Percentiles rank a stretch among this genome's conserved stretches.
Evolutionary conservation across 495 filamentous ascomycete genomes (phyloP).

Genomic region (Lasiosphaeris hirsuta): DNA sequence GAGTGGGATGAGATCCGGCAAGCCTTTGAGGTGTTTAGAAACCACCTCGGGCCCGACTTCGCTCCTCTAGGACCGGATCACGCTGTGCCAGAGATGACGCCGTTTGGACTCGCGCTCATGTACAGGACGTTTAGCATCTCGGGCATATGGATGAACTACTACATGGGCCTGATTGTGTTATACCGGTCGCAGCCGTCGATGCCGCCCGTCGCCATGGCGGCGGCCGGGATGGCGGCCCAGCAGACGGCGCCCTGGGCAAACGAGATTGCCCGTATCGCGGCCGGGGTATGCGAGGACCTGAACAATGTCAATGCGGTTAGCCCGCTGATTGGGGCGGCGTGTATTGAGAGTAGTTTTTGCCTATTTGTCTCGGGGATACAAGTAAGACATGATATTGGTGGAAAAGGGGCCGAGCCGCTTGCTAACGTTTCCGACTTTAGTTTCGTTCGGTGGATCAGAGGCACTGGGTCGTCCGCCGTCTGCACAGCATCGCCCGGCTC

Average conservation of each 20-base stretch:
- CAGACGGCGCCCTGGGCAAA: constrained; percentile 67
- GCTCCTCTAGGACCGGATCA: constrained; percentile 72
- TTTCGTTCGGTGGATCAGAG: constrained; percentile 70
- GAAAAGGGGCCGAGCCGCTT: background rate
- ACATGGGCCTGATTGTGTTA: constrained; percentile 75
- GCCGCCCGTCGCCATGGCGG: constrained; percentile 87
- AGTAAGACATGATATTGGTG: constrained; percentile 28
- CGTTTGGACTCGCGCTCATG: constrained; percentile 79
- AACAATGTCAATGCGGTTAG: constrained; percentile 59
- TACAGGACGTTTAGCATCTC: constrained; percentile 85
- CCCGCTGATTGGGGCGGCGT: constrained; percentile 73
- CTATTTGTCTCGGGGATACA: constrained; percentile 83
- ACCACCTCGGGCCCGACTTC: constrained; percentile 71
- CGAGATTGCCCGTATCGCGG: constrained; percentile 75
- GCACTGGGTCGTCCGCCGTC: constrained; percentile 66
- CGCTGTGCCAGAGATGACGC: constrained; percentile 52
- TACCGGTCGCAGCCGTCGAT: constrained; percentile 79
- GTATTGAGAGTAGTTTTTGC: constrained; percentile 74
- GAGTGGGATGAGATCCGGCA: constrained; percentile 76
- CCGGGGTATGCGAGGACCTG: constrained; percentile 69
- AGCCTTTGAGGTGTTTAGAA: constrained; percentile 64
- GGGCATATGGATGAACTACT: constrained; percentile 79
- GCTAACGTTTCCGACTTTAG: constrained; percentile 36
- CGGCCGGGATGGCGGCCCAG: constrained; percentile 66
- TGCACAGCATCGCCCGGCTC: constrained; percentile 70